Evolutionary conservation across 805 yeast species (phyloP), one percentile per base, ranked within the genome.

Genomic region (Cyberlindnera mrakii): DNA sequence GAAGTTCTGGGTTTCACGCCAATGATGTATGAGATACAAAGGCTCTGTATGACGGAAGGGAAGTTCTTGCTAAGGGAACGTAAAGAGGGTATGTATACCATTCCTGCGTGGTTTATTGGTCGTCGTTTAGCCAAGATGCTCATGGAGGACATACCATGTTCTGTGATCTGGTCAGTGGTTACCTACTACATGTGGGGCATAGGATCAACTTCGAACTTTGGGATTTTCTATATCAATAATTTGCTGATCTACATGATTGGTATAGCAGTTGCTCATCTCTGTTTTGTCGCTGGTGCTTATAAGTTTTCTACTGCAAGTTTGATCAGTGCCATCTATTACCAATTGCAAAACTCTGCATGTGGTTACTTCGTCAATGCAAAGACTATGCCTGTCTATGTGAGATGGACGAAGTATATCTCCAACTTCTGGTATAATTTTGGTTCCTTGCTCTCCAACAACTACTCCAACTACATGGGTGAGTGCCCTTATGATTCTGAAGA

Each of bases 391-490:
- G 95, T 85, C 1, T 88, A 88, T 54, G 95, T 87, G 6, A 71
- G 87, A 30, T 87, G 96, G 96, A 73, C 81, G 6, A 85, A 82
- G 58, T 87, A 84, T 60, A 66, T 81, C 42, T 80, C 91, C 0
- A 82, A 76, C 54, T 72, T 83, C 41, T 88, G 90, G 86, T 87
- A 83, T 55, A 82, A 80, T 0, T 84, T 83, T 62, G 93, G 93
- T 1, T 80, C 80, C 2, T 57, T 81, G 45, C 53, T 74, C 17
- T 71, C 89, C 0, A 82, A 80, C 54, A 81, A 85, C 52, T 87
- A 77, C 55, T 70, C 85, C 1, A 74, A 70, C 31, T 84, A 70
- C 64, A 48, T 60, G 39, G 89, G 89, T 11, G 88, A 88, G 13
- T 77, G 74, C 41, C 80, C 87, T 14, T 76, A 73, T 35, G 79